Evolutionary conservation across 1,139 yeast species (phyloP).

Genomic region (Pneumocystis canis): DNA sequence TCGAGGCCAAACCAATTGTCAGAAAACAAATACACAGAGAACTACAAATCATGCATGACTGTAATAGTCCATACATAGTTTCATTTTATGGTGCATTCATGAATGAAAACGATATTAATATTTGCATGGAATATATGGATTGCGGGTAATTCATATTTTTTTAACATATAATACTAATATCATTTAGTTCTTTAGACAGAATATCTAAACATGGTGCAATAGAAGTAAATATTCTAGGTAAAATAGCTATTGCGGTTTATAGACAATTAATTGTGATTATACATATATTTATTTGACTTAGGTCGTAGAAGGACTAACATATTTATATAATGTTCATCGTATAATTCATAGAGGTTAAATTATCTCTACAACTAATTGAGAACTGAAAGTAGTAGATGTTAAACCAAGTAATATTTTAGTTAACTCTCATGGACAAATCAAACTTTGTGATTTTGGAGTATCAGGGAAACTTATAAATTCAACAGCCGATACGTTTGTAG

Average conservation of each 20-base stretch:
- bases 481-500: slow-evolving; percentile 87
- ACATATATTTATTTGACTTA: background rate
- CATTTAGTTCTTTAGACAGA: background rate
- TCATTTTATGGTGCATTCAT: slow-evolving; percentile 83
- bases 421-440: slow-evolving; percentile 64
- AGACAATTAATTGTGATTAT: background rate
- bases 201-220: background rate
- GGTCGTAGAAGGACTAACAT: slow-evolving; percentile 68
- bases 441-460: slow-evolving; percentile 93
- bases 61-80: slow-evolving; percentile 64
- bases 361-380: slow-evolving; percentile 17
- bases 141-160: slow-evolving; percentile 88
- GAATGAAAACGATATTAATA: slow-evolving; percentile 46
- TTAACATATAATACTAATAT: slow-evolving; percentile 19
- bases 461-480: slow-evolving; percentile 92
- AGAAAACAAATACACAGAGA: slow-evolving; percentile 82
- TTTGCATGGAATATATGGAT: slow-evolving; percentile 98
- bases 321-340: slow-evolving; percentile 74
- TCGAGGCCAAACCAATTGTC: slow-evolving; percentile 67
- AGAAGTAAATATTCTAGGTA: background rate
- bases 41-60: slow-evolving; percentile 77
- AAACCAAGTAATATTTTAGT: slow-evolving; percentile 91
- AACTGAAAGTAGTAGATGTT: slow-evolving; percentile 38
- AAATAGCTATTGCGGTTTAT: background rate
- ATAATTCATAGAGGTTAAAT: slow-evolving; percentile 56